phyloP scores from a whole-genome alignment of 2,329 filamentous ascomycete species.

The Alternaria tenuissima region DNA sequence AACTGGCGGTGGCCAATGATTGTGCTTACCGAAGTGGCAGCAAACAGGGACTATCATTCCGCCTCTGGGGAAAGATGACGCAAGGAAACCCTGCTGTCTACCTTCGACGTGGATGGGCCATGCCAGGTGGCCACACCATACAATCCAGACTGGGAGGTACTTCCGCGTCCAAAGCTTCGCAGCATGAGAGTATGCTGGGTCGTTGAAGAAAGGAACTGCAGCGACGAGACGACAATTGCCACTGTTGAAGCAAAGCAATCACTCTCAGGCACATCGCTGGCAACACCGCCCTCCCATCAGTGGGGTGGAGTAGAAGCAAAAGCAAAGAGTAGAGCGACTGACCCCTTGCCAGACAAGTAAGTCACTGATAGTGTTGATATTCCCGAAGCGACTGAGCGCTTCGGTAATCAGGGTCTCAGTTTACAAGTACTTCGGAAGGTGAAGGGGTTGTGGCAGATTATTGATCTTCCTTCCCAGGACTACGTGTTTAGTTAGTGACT shows the following conservation, averaged over 20 bases:
- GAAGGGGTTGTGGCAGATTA: not conserved
- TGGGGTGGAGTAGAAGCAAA: not conserved
- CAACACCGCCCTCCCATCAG: no score
- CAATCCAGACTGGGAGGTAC: not conserved
- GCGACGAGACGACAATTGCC: not conserved
- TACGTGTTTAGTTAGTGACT: not conserved
- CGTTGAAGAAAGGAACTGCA: not conserved
- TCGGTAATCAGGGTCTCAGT: not conserved
- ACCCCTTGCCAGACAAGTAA: fast-evolving
- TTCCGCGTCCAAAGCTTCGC: not conserved
- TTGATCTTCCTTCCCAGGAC: not conserved
- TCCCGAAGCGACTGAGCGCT: not conserved
- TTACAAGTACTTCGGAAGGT: not conserved
- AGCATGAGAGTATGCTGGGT: not conserved
- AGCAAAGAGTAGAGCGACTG: not conserved
- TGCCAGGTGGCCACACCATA: not conserved
- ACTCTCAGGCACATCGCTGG: no score
- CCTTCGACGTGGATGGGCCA: not conserved
- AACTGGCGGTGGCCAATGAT: no score
- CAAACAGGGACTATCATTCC: no score
- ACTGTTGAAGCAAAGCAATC: no score
- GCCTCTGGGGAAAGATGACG: not conserved
- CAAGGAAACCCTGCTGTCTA: not conserved
- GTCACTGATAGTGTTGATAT: not conserved
- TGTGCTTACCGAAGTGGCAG: no score